phyloP scores from a whole-genome alignment of 2,329 filamentous ascomycete genomes.

The Ophiostoma pallidulum region DNA sequence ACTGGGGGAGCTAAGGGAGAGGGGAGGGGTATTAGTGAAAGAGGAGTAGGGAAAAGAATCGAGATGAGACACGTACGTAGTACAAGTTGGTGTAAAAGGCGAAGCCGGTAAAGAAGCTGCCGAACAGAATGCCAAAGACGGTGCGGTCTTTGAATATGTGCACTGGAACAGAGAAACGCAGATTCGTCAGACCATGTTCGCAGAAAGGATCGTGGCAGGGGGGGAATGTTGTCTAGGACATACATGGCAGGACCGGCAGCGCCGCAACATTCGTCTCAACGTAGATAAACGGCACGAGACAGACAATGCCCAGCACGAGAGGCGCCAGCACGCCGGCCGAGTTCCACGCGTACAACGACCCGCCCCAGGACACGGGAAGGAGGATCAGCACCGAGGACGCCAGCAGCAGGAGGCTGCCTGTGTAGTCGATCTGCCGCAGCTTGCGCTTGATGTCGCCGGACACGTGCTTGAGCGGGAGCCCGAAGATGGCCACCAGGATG shows the following conservation, averaged over 20 bases:
- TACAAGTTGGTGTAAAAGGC: constrained; percentile 15
- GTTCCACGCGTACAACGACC: constrained; percentile 10
- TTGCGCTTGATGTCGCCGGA: constrained; percentile 10
- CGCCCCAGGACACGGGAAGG: constrained; percentile 3
- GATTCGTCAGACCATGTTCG: too few species aligned
- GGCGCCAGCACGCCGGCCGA: constrained; percentile 11
- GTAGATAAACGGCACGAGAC: constrained; percentile 8
- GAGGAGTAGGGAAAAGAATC: background rate
- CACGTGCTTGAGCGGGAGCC: constrained; percentile 13
- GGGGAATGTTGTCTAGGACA: background rate
- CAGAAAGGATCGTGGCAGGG: too few species aligned
- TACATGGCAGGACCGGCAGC: constrained; percentile 1
- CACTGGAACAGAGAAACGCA: background rate
- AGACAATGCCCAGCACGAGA: constrained; percentile 5
- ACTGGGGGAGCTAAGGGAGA: constrained; percentile 12
- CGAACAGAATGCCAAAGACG: constrained; percentile 6
- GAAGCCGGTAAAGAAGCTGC: constrained; percentile 15
- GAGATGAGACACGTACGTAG: constrained; percentile 9
- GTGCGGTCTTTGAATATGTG: constrained; percentile 13
- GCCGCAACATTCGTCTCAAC: constrained; percentile 6
- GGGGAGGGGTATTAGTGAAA: background rate
- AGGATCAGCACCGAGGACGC: constrained; percentile 6
- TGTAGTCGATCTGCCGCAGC: constrained; percentile 12
- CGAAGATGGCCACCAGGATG: constrained; percentile 12
- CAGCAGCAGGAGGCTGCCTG: constrained; percentile 11